These are phyloP conservation scores for Naegleria lovaniensis DNA, from an alignment of 208 protist species.

Conservation along the genomic window DNA sequence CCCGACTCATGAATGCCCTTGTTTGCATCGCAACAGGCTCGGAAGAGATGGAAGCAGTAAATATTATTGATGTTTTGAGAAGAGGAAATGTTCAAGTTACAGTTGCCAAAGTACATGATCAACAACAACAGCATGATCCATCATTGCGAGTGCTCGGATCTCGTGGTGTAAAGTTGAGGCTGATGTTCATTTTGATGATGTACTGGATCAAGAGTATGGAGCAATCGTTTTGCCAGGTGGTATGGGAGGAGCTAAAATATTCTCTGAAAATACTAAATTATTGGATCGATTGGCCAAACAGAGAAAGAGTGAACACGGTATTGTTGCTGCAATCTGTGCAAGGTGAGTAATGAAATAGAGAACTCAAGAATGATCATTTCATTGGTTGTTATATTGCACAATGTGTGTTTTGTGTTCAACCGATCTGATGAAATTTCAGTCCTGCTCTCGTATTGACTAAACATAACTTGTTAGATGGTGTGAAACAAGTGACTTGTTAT, in stretches of 20 bases:
- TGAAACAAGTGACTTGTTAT: conserved; percentile 36
- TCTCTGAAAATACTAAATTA: conserved; percentile 29
- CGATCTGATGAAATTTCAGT: too few relatives aligned
- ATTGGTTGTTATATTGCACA: too few relatives aligned
- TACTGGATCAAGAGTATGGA: conserved; percentile 27
- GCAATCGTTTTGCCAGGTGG: conserved; percentile 43
- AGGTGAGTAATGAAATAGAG: too few relatives aligned
- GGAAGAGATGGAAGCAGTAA: conserved; percentile 46
- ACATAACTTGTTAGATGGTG: conserved; percentile 26
- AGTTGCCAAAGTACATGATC: conserved; percentile 31
- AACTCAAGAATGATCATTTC: too few relatives aligned
- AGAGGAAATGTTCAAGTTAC: conserved; percentile 40
- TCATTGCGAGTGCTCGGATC: not conserved
- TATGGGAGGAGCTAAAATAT: conserved; percentile 33
- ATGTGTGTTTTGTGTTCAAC: too few relatives aligned
- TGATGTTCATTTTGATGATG: conserved; percentile 19
- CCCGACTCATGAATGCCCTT: conserved; percentile 22
- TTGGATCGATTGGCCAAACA: conserved; percentile 30
- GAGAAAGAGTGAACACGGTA: not conserved
- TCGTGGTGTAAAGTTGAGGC: conserved; percentile 29
- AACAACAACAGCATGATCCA: too few relatives aligned
- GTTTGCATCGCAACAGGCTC: conserved; percentile 44
- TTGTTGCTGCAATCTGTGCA: conserved; percentile 38
- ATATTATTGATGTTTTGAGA: conserved; percentile 42
- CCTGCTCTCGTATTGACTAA: conserved; percentile 35